phyloP scores from a whole-genome alignment of 2,329 filamentous ascomycete genomes.

The Talaromyces amestolkiae region DNA sequence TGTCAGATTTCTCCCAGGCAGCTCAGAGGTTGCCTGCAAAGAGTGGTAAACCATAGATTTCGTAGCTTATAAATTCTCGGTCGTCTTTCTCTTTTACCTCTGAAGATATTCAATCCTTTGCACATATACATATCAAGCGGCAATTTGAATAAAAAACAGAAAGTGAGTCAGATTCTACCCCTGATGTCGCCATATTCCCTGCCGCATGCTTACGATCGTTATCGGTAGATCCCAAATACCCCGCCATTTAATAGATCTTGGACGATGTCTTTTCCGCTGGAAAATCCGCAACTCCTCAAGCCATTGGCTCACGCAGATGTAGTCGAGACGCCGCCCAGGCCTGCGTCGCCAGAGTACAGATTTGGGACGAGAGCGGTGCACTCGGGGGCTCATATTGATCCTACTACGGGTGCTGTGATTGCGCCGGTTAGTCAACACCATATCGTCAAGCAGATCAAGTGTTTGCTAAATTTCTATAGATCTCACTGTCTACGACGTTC shows the following conservation, averaged over 20 bases:
- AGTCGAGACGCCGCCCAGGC: slow-evolving; percentile 70
- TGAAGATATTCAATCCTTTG: not conserved
- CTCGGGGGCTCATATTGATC: slow-evolving; percentile 86
- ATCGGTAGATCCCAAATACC: slow-evolving; percentile 1
- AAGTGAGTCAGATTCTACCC: not conserved
- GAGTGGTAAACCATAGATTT: not conserved
- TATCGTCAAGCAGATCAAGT: not conserved
- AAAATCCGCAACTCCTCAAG: slow-evolving; percentile 21
- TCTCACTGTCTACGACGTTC: slow-evolving; percentile 94
- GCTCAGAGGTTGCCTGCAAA: not conserved
- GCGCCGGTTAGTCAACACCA: slow-evolving; percentile 55
- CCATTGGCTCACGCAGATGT: slow-evolving; percentile 16
- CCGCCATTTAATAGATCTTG: not conserved
- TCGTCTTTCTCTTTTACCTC: not conserved
- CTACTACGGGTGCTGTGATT: slow-evolving; percentile 90
- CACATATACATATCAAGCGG: not conserved
- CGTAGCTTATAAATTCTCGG: not conserved
- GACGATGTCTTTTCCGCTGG: slow-evolving; percentile 23
- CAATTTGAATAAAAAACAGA: not conserved
- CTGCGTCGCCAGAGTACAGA: slow-evolving; percentile 69
- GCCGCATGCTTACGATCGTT: not conserved
- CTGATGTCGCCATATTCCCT: slow-evolving; percentile 4
- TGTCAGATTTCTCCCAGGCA: slow-evolving; percentile 1
- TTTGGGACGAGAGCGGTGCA: slow-evolving; percentile 96
- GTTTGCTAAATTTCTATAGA: slow-evolving; percentile 45